Percentiles rank a stretch among this genome's conserved stretches.
Evolutionary conservation across 768 basidiomycete genomes (phyloP).

Genomic region (Neoboletus subvelutipes): DNA sequence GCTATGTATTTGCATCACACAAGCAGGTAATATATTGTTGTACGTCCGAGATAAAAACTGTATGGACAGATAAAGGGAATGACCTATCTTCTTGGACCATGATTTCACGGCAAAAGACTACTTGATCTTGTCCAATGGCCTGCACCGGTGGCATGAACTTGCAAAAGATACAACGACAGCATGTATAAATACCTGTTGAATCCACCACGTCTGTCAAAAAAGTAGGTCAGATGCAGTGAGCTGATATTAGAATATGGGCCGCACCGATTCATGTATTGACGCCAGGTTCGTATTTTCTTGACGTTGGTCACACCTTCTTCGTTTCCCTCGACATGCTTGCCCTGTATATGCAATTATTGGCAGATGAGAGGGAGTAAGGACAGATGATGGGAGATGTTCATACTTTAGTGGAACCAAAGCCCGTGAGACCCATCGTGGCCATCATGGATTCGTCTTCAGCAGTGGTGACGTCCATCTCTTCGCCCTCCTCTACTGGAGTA

Average conservation of each 20-base stretch:
- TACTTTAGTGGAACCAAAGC: conserved; percentile 91
- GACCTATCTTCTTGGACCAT: conserved; percentile 17
- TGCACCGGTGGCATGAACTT: conserved; percentile 34
- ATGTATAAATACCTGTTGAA: conserved; percentile 65
- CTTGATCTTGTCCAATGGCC: conserved; percentile 95
- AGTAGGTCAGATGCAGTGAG: conserved; percentile 11
- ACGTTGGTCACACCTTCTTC: conserved; percentile 66
- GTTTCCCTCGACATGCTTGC: conserved; percentile 78
- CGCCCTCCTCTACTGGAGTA: conserved; percentile 46
- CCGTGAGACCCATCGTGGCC: conserved; percentile 84
- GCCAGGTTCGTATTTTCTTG: conserved; percentile 89
- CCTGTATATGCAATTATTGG: conserved; percentile 42
- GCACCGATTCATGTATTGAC: conserved; percentile 97
- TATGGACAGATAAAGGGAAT: conserved; percentile 4
- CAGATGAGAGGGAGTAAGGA: neutral
- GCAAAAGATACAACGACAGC: neutral
- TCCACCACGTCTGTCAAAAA: conserved; percentile 64
- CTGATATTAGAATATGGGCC: conserved; percentile 15
- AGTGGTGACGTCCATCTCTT: conserved; percentile 52
- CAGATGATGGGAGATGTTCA: conserved; percentile 6
- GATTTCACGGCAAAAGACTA: conserved; percentile 32
- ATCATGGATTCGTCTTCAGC: conserved; percentile 82
- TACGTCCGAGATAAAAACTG: conserved; percentile 13
- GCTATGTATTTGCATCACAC: neutral
- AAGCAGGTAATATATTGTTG: neutral